Percentiles rank a stretch among this genome's conserved stretches.
Conservation (phyloP, 2,329 filamentous ascomycete species). For the Apiospora saccharicola region DNA sequence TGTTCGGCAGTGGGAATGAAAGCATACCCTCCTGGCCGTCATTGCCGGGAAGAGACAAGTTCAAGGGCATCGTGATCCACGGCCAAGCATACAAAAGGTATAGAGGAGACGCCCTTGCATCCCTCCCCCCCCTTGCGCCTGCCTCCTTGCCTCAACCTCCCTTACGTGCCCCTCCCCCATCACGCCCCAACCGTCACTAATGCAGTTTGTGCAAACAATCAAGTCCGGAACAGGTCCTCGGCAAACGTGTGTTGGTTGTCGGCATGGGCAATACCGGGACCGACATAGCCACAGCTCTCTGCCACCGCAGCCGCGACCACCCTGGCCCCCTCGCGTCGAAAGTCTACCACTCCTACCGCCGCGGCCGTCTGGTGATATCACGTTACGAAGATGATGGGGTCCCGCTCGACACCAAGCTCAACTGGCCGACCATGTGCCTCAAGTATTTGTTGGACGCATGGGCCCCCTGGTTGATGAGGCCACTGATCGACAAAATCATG, state of each 20-base stretch:
- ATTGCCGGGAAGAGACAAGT: conserved; percentile 32
- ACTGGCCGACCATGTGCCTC: conserved; percentile 33
- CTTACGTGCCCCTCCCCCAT: too few species aligned
- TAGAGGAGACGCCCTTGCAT: background rate
- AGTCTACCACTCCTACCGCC: conserved; percentile 33
- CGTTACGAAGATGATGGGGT: conserved; percentile 32
- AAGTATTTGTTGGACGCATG: conserved; percentile 36
- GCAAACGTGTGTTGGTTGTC: conserved; percentile 33
- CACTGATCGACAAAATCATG: conserved; percentile 30
- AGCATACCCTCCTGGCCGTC: conserved; percentile 29
- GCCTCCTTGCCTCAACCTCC: background rate
- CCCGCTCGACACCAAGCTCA: conserved; percentile 30
- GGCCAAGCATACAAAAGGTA: conserved; percentile 34
- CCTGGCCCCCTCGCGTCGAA: conserved; percentile 22
- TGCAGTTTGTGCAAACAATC: background rate
- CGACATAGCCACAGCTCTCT: conserved; percentile 29
- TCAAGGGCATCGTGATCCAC: conserved; percentile 34
- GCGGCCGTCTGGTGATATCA: conserved; percentile 31
- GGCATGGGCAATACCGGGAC: conserved; percentile 35
- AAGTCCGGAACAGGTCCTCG: conserved; percentile 28
- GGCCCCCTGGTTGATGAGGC: conserved; percentile 29
- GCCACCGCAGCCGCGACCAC: conserved; percentile 21
- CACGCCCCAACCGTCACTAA: background rate
- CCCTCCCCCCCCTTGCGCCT: too few species aligned
- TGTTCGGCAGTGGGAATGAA: conserved; percentile 33